Evolutionary conservation across 2,329 filamentous ascomycete genomes (phyloP), one percentile per base, ranked within the genome.

Genomic region (Neurospora sp.): DNA sequence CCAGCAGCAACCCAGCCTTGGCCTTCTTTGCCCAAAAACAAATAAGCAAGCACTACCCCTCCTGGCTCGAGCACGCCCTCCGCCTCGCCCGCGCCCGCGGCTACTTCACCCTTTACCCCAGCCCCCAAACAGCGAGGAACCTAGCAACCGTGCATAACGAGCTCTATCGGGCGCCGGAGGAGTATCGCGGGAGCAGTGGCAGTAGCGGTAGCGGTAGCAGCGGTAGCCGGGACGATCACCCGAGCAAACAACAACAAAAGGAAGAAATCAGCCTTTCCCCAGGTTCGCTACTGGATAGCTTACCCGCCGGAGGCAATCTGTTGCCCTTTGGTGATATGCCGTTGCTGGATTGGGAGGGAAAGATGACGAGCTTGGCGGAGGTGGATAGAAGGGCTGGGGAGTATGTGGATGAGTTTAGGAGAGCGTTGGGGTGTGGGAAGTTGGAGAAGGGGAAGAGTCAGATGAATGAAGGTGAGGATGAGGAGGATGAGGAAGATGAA

Each of bases 61-160:
- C 91, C 0, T 96, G 92, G 89, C 84, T 93, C 69, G 91, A 96
- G 79, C 89, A 93, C 74, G 83, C 92, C 70, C 83, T 96, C 43
- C 90, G 92, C 76, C 85, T 97, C 17, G 91, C 92, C 72, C 88
- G 91, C 12, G 87, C 89, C 3, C 87, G 92, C 37, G 92, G 91
- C 12, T 97, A 96, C 80, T 88, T 87, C 74, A 88, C 92, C 68
- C 80, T 97, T 0, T 97, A 97, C 76, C 95, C 95, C 0, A 87
- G 88, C 43, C 83, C 87, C 23, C 79, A 81, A 72, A 85, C 78
- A 67, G 84, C 77, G 46, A 82, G 75, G 28, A 82, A 87, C 4
- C 81, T 97, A 12, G 88, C 88, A n/a, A 91, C 89, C 0, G 82
- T 95, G 0, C 94, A 97, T 78, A 88, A 86, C 71, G 94, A 97